A percentile compares a stretch with the other conserved stretches of the same genome.
Conservation (phyloP, 192 early-diverging fungal genomes). For the Backusella tuberculispora region DNA sequence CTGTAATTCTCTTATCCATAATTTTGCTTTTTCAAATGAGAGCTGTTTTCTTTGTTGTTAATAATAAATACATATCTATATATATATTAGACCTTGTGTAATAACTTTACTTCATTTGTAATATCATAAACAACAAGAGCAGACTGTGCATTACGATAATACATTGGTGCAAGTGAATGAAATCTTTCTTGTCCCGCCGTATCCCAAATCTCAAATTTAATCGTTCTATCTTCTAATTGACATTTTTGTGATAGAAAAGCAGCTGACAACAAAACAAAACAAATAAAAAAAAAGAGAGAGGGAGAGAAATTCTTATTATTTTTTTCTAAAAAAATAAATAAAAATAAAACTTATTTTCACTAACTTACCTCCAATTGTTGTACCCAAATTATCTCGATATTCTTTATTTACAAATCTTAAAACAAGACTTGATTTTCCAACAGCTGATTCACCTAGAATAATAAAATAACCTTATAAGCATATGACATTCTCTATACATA, state of each 20-base stretch:
- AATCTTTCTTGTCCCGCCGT: slow-evolving; percentile 98
- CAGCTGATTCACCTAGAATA: slow-evolving; percentile 80
- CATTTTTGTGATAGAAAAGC: slow-evolving; percentile 97
- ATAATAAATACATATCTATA: neutral
- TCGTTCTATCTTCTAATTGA: slow-evolving; percentile 81
- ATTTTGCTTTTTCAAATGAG: slow-evolving; percentile 93
- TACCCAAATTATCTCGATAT: slow-evolving; percentile 96
- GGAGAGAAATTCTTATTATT: no score
- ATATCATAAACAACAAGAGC: slow-evolving; percentile 98
- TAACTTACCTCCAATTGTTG: slow-evolving; percentile 87
- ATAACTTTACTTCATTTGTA: slow-evolving; percentile 65
- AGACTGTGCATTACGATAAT: slow-evolving; percentile 97
- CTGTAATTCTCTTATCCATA: slow-evolving; percentile 98
- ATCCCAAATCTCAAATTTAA: slow-evolving; percentile 90
- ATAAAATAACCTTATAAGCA: neutral
- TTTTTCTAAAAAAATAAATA: no score
- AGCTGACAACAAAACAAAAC: slow-evolving; percentile 45
- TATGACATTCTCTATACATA: neutral
- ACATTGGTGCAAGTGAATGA: slow-evolving; percentile 91
- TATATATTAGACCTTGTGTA: neutral
- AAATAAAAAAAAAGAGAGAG: neutral
- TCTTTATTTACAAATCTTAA: slow-evolving; percentile 96
- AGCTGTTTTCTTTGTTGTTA: slow-evolving; percentile 40
- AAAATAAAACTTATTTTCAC: neutral
- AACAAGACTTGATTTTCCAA: slow-evolving; percentile 97